Base-by-base conservation (phyloP, 306 rosid species). In the Vachellia pachyceras region DNA sequence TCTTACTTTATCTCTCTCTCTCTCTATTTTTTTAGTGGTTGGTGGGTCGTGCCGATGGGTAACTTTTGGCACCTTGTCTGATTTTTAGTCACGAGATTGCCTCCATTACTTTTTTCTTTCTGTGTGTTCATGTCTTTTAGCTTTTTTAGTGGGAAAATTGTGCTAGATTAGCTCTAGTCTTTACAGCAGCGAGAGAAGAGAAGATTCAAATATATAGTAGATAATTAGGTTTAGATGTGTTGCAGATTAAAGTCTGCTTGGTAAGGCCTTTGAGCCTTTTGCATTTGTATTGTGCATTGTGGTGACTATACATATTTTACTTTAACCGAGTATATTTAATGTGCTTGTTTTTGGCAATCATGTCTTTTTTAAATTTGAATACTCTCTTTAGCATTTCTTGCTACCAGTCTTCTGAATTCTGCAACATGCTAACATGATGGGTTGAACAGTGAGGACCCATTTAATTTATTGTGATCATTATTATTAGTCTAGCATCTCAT, bases 21-120 rank as follows among this genome's bases (percentile, higher is more conserved):
- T n/a, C n/a, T n/a, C n/a, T 41, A 20, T 60, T 60, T 18, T 5
- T 76, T 61, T 79, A 69, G 79, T 77, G 86, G 89, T 83, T 75
- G 87, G 90, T 85, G 92, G 90, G 90, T 91, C 90, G 88, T 61
- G 77, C 70, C 79, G 85, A 74, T 60, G 76, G 87, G 82, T 81
- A 81, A 83, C 87, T 87, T 92, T 69, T 83, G 80, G 79, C 85
- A 77, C 77, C 80, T 41, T 75, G 82, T 83, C 89, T 87, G 85
- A 71, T n/a, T n/a, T 69, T 83, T 45, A 61, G 82, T 55, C 52
- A 85, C 80, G 90, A 90, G 82, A 82, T 54, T 84, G 90, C 82
- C 82, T 76, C 79, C 88, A 80, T 70, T 82, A 79, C 89, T 57
- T 89, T 78, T 82, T 10, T 80, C 3, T n/a, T n/a, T n/a, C 33